A percentile compares a stretch with the other conserved stretches of the same genome.
These are phyloP conservation scores for Coniochaeta hoffmannii DNA, from an alignment of 2,329 filamentous ascomycete genomes.

Conservation along the genomic window DNA sequence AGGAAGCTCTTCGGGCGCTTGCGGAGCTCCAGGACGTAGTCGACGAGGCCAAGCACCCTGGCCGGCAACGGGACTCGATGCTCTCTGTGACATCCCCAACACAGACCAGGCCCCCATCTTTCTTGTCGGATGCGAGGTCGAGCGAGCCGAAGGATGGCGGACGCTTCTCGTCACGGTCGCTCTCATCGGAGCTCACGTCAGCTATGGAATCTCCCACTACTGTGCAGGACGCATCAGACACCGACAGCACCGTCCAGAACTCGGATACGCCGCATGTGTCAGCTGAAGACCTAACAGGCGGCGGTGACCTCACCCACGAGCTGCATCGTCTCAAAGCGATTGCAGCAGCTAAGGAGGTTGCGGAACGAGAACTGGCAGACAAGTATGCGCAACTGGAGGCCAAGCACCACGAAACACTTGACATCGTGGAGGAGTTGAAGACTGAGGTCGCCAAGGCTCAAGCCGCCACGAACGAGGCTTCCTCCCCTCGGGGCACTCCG, in stretches of 20 bases:
- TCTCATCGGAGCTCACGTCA: slow-evolving; percentile 90
- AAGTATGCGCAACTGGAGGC: slow-evolving; percentile 79
- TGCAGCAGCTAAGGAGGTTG: slow-evolving; percentile 68
- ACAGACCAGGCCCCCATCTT: slow-evolving; percentile 62
- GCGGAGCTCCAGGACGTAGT: slow-evolving; percentile 79
- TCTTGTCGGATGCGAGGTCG: slow-evolving; percentile 71
- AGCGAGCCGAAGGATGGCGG: slow-evolving; percentile 61
- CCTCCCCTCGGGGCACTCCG: slow-evolving; percentile 56
- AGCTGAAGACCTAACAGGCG: slow-evolving; percentile 6
- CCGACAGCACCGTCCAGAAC: slow-evolving; percentile 45
- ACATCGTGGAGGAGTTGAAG: slow-evolving; percentile 87
- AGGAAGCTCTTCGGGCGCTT: slow-evolving; percentile 74
- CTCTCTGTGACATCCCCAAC: slow-evolving; percentile 43
- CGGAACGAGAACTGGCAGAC: slow-evolving; percentile 63
- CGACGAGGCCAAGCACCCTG: slow-evolving; percentile 67
- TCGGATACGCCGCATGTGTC: slow-evolving; percentile 14
- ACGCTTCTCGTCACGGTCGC: slow-evolving; percentile 72
- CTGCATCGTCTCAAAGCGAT: slow-evolving; percentile 63
- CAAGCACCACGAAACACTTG: slow-evolving; percentile 73
- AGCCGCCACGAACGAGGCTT: slow-evolving; percentile 40
- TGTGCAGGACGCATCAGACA: slow-evolving; percentile 50
- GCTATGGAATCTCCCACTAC: slow-evolving; percentile 68
- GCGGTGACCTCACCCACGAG: slow-evolving; percentile 45
- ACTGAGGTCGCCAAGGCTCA: slow-evolving; percentile 76
- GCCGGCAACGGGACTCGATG: slow-evolving; percentile 46